Percentiles rank a stretch among this genome's conserved stretches.
Conservation (phyloP, 2,329 filamentous ascomycete genomes). For the Penicillium decumbens region DNA sequence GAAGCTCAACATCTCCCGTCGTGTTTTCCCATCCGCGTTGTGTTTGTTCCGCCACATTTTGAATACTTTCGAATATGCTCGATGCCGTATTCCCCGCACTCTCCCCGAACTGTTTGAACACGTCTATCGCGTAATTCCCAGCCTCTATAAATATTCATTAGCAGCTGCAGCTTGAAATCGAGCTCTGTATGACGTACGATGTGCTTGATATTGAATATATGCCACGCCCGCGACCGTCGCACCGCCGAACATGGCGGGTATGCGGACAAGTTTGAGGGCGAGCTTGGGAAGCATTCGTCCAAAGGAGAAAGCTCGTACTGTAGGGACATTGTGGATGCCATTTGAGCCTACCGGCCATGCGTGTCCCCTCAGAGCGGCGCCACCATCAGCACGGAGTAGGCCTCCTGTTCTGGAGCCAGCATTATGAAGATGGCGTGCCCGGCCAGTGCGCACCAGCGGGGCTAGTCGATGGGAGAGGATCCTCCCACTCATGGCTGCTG, state of each 20-base stretch:
- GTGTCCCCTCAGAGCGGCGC: slow-evolving; percentile 58
- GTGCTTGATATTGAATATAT: slow-evolving; percentile 94
- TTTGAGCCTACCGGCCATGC: slow-evolving; percentile 74
- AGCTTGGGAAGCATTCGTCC: slow-evolving; percentile 72
- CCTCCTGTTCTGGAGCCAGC: slow-evolving; percentile 60
- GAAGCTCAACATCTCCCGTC: slow-evolving; percentile 67
- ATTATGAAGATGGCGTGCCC: slow-evolving; percentile 61
- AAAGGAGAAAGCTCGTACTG: slow-evolving; percentile 62
- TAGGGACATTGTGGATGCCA: slow-evolving; percentile 69
- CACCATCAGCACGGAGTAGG: slow-evolving; percentile 62
- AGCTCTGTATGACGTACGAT: slow-evolving; percentile 55
- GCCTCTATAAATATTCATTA: slow-evolving; percentile 51
- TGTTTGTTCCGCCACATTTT: slow-evolving; percentile 73
- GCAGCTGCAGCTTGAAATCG: neutral
- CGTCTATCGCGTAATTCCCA: slow-evolving; percentile 69
- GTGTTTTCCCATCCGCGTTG: slow-evolving; percentile 76
- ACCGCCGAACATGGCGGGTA: slow-evolving; percentile 88
- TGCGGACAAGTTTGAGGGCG: slow-evolving; percentile 78
- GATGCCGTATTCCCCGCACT: slow-evolving; percentile 65
- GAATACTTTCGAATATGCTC: slow-evolving; percentile 65
- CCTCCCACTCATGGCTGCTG: slow-evolving; percentile 62
- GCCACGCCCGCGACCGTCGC: slow-evolving; percentile 80
- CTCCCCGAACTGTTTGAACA: slow-evolving; percentile 70
- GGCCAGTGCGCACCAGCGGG: slow-evolving; percentile 60
- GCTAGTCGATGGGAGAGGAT: slow-evolving; percentile 69